These are phyloP conservation scores for Linaria vulgaris DNA, from an alignment of 257 asterid genomes.

Conservation along the genomic window DNA sequence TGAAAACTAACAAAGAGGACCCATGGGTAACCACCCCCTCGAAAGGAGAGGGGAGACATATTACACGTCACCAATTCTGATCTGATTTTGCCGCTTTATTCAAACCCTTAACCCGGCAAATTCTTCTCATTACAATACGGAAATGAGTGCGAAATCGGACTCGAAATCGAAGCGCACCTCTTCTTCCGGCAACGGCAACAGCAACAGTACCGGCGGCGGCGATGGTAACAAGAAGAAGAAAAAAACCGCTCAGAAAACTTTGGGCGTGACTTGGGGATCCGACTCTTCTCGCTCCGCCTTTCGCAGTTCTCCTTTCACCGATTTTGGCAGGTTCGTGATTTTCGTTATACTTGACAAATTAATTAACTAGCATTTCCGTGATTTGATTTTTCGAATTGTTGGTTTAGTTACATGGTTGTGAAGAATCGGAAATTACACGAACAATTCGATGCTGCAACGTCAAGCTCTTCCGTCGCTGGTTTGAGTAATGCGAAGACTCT, in stretches of 20 bases:
- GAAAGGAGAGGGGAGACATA: too few species aligned
- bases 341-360: too few species aligned
- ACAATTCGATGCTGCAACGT: constrained; percentile 86
- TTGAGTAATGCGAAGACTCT: constrained; percentile 46
- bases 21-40: too few species aligned
- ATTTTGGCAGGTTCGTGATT: constrained; percentile 77
- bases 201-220: constrained; percentile 31
- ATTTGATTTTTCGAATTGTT: constrained; percentile 28
- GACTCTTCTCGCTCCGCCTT: constrained; percentile 78
- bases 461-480: constrained; percentile 63
- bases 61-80: too few species aligned
- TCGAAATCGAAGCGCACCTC: constrained; percentile 40
- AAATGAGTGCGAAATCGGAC: constrained; percentile 50
- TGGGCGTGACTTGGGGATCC: constrained; percentile 91
- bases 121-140: too few species aligned
- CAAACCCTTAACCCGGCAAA: too few species aligned
- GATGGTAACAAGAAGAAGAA: constrained; percentile 50
- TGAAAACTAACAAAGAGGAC: too few species aligned
- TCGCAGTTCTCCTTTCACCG: constrained; percentile 74
- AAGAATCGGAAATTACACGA: constrained; percentile 88
- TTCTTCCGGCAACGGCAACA: constrained; percentile 30
- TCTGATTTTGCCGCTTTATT: too few species aligned
- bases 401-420: constrained; percentile 81
- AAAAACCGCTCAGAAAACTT: constrained; percentile 51
- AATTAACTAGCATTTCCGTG: not conserved